Conservation (phyloP, 2,329 filamentous ascomycete genomes). For the Penicillium freii region DNA sequence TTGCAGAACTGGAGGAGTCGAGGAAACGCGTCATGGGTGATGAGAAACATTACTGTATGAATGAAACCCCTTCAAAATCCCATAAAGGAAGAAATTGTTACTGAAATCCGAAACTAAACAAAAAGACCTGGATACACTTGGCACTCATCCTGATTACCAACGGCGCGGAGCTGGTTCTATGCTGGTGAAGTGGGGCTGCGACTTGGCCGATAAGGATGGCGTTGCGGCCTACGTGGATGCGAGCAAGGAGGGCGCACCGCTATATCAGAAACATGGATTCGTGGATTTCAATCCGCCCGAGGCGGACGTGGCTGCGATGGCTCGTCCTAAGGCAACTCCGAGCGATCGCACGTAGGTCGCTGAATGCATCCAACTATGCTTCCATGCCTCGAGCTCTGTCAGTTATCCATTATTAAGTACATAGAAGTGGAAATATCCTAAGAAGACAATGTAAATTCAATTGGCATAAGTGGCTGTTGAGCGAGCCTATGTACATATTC, state of each 20-base stretch:
- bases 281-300: constrained; percentile 25
- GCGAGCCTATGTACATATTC: too few species aligned
- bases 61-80: background rate
- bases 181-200: constrained; percentile 40
- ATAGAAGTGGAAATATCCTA: too few species aligned
- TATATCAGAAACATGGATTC: constrained; percentile 45
- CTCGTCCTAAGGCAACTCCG: background rate
- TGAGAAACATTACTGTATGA: constrained; percentile 28
- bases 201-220: constrained; percentile 36
- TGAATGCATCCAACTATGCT: background rate
- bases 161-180: constrained; percentile 42
- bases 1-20: constrained; percentile 19
- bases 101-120: background rate
- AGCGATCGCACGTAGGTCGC: background rate
- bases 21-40: constrained; percentile 24
- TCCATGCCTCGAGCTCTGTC: background rate
- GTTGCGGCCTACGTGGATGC: constrained; percentile 42
- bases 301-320: constrained; percentile 12
- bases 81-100: background rate
- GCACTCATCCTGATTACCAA: constrained; percentile 44
- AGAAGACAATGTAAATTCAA: too few species aligned
- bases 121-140: constrained; percentile 39
- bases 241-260: constrained; percentile 32
- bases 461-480: too few species aligned
- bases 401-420: too few species aligned